Base-by-base conservation (phyloP, 768 basidiomycete species). In the Filobasidium floriforme region DNA sequence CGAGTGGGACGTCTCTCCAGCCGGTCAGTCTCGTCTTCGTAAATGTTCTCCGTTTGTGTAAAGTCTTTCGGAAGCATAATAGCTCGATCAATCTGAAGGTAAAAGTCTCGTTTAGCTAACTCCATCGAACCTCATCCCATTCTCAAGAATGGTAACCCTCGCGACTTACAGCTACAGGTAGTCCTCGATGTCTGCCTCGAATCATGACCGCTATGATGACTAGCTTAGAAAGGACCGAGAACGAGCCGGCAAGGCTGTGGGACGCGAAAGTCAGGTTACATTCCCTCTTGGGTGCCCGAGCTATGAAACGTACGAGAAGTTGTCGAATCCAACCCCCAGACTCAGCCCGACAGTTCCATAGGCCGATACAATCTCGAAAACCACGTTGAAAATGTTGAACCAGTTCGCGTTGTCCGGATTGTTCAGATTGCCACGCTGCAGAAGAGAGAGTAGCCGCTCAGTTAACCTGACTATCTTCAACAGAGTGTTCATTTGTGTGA, bases 121-220 rank as follows among this genome's bases (percentile, higher is more conserved):
- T 26, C 7, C 5, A 29, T 22, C n/a, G 4, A 24, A 22, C 29
- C 37, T 32, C 11, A 37, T 22, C 10, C 49, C 2, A 57, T 51
- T n/a, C n/a, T 29, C 43, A 40, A 46, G 59, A 44, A 19, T 44
- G 10, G 52, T 12, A 54, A n/a, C 10, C 15, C 24, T 57, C 5
- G 24, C 18, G 26, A 69, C 71, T 72, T 41, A 75, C 72, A 60
- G 77, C 76, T 7, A 75, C 74, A 12, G 77, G 77, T 19, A 79
- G 60, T 29, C 90, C 90, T 57, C 92, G 87, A 77, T 97, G 92
- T 14, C 91, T 85, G 9, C 92, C 92, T 65, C 96, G 88, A 68
- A 99, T 83, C 90, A 98, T 98, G 70, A 98, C 91, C 11, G 84
- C 77, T 73, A 86, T 87, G 29, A 97, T 71, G 65, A 98, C 86